Evolutionary conservation across 1,284 basidiomycete genomes (phyloP), one percentile per base, ranked within the genome.

Genomic region (Fistulinella staudtii): DNA sequence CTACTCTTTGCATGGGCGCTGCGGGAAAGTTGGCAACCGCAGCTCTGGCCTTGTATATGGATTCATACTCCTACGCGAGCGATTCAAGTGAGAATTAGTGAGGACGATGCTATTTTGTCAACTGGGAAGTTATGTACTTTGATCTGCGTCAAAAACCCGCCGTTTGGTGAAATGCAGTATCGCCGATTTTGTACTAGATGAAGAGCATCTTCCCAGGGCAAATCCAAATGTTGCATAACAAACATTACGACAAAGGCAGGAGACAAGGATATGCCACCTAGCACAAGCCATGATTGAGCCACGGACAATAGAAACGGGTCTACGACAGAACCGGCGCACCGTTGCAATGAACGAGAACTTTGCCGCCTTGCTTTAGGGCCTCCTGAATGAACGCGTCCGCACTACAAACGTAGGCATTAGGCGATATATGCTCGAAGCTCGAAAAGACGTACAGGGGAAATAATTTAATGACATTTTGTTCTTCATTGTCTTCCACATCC

Each of bases 221-320:
- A 72, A 27, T 80, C 77, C 63, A 80, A 82, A 55, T 85, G 77
- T 54, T 87, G 82, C 91, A 93, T 94, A 23, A 91, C 85, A 58
- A 90, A 94, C 79, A 93, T 93, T 43, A 93, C 86, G 24, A 93
- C 89, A 45, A 94, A 91, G 0, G 90, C 80, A 0, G 91, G 90
- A 0, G 89, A 89, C 10, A 92, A 74, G 42, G 85, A 86, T 56
- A 93, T 94, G 2, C 91, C 92, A 38, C 89, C 89, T 92, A 41
- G 29, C 25, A 38, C 9, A 41, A n/a, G 33, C 18, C 29, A 45
- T 36, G 14, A 24, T 38, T 30, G 30, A 20, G 15, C 24, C 38
- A 37, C 31, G 20, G 23, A 42, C 18, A 21, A 13, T n/a, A n/a
- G n/a, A n/a, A n/a, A n/a, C n/a, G n/a, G n/a, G 24, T 36, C 24